Conservation (phyloP, 352 stramenopile genomes). For the Phytophthora citrophthora region DNA sequence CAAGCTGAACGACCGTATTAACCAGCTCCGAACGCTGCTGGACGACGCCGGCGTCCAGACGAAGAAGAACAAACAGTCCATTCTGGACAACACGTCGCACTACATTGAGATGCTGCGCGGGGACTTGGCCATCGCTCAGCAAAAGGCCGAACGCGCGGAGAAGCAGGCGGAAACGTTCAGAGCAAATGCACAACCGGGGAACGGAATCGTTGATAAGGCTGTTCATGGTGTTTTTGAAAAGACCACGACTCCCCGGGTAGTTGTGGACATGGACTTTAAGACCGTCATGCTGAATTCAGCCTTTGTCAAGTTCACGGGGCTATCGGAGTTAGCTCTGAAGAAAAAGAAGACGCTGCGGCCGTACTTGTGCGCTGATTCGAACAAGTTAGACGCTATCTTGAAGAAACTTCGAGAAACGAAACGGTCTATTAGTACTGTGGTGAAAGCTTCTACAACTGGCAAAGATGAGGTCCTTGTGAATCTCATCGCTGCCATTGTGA, state of each 20-base stretch:
- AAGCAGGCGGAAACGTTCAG: constrained; percentile 56
- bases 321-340: constrained; percentile 48
- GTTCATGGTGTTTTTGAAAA: constrained; percentile 52
- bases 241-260: constrained; percentile 53
- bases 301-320: constrained; percentile 50
- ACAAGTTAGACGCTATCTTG: constrained; percentile 46
- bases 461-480: constrained; percentile 27
- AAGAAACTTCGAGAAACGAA: constrained; percentile 41
- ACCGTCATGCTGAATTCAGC: constrained; percentile 56
- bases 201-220: constrained; percentile 28
- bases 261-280: constrained; percentile 58
- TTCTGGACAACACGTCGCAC: constrained; percentile 68
- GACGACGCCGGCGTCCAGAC: constrained; percentile 61
- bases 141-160: constrained; percentile 57
- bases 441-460: constrained; percentile 29
- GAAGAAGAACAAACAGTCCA: constrained; percentile 81
- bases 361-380: constrained; percentile 53
- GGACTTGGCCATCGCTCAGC: constrained; percentile 55
- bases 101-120: constrained; percentile 66
- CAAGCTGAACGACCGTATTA: constrained; percentile 89
- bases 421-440: constrained; percentile 38
- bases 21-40: constrained; percentile 65
- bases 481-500: constrained; percentile 52
- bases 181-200: constrained; percentile 16
- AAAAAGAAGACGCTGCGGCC: constrained; percentile 58